Evolutionary conservation across 805 yeast genomes (phyloP), one percentile per base, ranked within the genome.

Genomic region (Henningerozyma blattae): DNA sequence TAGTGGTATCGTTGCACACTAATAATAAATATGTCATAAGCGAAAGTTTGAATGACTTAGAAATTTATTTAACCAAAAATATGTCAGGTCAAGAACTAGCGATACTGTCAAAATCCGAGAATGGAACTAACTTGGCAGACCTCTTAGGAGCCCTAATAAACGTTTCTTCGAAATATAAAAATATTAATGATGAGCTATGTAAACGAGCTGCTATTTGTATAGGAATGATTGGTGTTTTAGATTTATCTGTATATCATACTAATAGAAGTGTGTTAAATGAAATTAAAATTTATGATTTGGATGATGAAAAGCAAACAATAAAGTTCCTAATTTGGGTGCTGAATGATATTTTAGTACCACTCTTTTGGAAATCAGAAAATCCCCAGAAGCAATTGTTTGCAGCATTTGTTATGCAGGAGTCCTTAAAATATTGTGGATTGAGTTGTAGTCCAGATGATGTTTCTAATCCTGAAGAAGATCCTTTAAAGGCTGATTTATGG

Each of bases 371-470:
- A 0, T 79, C 95, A 2, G 81, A 79, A 22, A 86, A 86, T 48
- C 95, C 97, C 0, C 70, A 73, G 16, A 72, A 75, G 32, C 98
- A 91, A 53, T 65, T 82, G 37, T 82, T 79, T 48, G 66, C 86
- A 24, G 95, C 95, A 0, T 80, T 72, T 54, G 80, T 89, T 0
- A 83, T 91, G 72, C 99, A 91, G 52, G 91, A 85, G 41, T 76
- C 78, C 32, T 58, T 91, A 33, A 75, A 75, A 42, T 67, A 74
- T 13, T 65, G 85, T 49, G 75, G 70, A 2, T 55, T 76, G 16
- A 60, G 61, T 33, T n/a, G 10, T 6, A 46, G 59, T 1, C 41
- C 48, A 7, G 44, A 54, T 5, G 54, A 58, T 32, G 33, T 57
- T 3, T 41, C 44, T 15, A 36, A 39, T 7, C 44, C 46, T 4